phyloP scores from a whole-genome alignment of 805 yeast species.

The Cyberlindnera veronae region DNA sequence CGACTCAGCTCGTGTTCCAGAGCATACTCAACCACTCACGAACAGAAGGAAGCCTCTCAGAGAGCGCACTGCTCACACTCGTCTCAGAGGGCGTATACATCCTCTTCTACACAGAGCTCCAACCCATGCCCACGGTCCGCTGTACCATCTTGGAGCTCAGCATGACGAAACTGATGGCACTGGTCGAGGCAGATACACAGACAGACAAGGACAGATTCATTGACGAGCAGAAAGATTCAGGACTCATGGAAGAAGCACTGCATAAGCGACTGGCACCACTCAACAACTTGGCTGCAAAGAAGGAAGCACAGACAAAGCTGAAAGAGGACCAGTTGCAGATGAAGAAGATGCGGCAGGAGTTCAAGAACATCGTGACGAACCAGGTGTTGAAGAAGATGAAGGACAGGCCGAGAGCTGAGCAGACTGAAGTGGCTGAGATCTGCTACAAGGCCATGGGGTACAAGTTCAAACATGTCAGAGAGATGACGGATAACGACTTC shows the following conservation, averaged over 20 bases:
- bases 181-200: conserved; percentile 8
- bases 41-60: conserved; percentile 8
- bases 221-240: conserved; percentile 25
- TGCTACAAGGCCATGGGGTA: conserved; percentile 24
- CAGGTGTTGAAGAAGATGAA: conserved; percentile 18
- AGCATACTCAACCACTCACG: conserved; percentile 18
- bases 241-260: conserved; percentile 23
- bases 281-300: conserved; percentile 17
- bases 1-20: conserved; percentile 14
- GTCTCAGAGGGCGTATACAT: conserved; percentile 10
- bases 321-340: conserved; percentile 21
- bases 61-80: conserved; percentile 15
- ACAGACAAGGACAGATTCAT: conserved; percentile 14
- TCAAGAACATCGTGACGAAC: conserved; percentile 16
- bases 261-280: conserved; percentile 16
- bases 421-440: conserved; percentile 25
- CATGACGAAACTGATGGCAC: conserved; percentile 7
- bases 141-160: conserved; percentile 21
- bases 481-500: conserved; percentile 6
- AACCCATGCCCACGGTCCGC: conserved; percentile 11
- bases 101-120: conserved; percentile 21
- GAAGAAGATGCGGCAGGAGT: conserved; percentile 16
- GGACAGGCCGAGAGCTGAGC: conserved; percentile 12
- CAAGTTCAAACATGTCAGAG: conserved; percentile 16
- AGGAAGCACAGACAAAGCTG: conserved; percentile 17